Percentiles rank a stretch among this genome's conserved stretches.
phyloP scores from a whole-genome alignment of 2,329 filamentous ascomycete genomes.

The Penicillium sp. region DNA sequence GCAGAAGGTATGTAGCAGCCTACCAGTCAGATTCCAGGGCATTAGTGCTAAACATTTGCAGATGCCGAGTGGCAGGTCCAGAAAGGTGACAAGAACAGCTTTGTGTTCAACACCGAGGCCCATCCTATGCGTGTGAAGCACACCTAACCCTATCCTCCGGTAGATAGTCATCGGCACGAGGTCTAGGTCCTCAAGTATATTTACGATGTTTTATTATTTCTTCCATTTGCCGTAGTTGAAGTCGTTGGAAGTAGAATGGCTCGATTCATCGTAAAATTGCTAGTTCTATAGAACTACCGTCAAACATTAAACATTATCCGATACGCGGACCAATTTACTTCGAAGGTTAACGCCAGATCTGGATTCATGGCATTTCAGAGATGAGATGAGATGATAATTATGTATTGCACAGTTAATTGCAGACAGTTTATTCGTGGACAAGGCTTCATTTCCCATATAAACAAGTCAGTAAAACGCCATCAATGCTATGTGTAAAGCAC shows the following conservation, averaged over 20 bases:
- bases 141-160: conserved; percentile 3
- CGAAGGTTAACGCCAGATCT: not conserved
- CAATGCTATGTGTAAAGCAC: conserved; percentile 5
- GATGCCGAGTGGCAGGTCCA: conserved; percentile 58
- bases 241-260: no score
- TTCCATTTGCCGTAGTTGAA: not conserved
- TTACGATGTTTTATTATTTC: not conserved
- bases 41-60: conserved; percentile 19
- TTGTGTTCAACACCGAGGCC: conserved; percentile 62
- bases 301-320: no score
- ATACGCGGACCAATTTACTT: no score
- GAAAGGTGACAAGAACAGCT: conserved; percentile 46
- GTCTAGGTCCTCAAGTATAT: conserved; percentile 1
- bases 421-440: not conserved
- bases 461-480: conserved; percentile 12
- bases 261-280: no score
- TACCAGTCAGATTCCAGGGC: not conserved
- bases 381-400: not conserved
- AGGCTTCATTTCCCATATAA: not conserved
- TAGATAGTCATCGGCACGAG: not conserved
- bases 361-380: not conserved
- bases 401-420: not conserved
- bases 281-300: no score
- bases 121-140: conserved; percentile 45
- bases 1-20: conserved; percentile 34